Base-by-base conservation (phyloP, 805 yeast species). In the Kazachstania kunashirensis region DNA sequence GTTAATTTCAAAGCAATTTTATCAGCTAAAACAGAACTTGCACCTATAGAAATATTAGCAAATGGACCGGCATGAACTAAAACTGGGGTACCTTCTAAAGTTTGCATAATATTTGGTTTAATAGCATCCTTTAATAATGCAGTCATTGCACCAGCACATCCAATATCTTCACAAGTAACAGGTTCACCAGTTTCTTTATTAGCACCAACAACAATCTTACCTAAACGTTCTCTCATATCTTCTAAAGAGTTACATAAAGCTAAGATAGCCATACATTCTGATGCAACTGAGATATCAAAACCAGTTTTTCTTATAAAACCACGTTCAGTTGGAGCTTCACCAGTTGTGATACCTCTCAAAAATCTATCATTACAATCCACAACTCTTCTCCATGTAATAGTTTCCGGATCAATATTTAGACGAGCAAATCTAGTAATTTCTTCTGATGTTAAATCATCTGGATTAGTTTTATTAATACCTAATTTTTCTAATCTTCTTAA, bases 11-110 rank as follows among this genome's bases (percentile, higher is more conserved):
- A 67, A n/a, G 88, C 88, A 64, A 82, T 64, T 57, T 75, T 77
- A 59, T 82, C 94, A 41, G 92, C 89, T 53, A 82, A 68, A 33
- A 82, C 81, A 24, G 89, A 81, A 26, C 84, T 77, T 7, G 94
- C 89, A 57, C 94, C 94, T 52, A 82, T 82, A 26, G 92, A 81
- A 46, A 82, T 82, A 59, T 82, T 82, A 52, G 94, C 94, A 55
- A 82, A 82, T 42, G 94, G 94, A 45, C 94, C 94, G 33, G 92
- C 92, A 57, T 82, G 94, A 34, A 82, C 84, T 50, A 82, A 73
- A 14, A 82, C 94, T 18, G 94, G 94, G 17, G 92, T 80, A 48
- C 92, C 92, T 63, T 82, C 94, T 54, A 82, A 70, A 24, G 92
- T 79, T 67, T 82, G 94, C 94, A 82, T 82, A 56, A 82, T 66